Conservation (phyloP, 2,329 filamentous ascomycete species). For the Capronia americana region DNA sequence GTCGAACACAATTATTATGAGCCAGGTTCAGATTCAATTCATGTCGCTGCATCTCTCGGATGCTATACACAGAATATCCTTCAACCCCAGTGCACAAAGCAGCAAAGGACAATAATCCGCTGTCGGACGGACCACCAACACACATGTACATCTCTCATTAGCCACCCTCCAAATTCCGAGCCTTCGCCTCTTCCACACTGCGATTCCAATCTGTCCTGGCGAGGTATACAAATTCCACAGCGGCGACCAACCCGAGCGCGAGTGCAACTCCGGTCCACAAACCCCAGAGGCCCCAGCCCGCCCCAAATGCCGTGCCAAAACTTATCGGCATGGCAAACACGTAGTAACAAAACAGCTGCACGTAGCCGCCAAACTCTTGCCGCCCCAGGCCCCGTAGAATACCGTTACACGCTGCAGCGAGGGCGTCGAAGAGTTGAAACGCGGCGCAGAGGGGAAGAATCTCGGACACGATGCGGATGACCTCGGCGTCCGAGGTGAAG, state of each 20-base stretch:
- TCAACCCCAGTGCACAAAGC: no score
- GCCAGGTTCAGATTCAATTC: not conserved
- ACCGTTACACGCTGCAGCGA: slow-evolving; percentile 81
- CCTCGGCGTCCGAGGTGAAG: slow-evolving; percentile 75
- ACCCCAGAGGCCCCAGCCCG: slow-evolving; percentile 77
- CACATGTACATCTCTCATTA: slow-evolving; percentile 3
- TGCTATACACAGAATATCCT: not conserved
- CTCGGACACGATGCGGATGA: slow-evolving; percentile 70
- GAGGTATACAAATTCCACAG: slow-evolving; percentile 64
- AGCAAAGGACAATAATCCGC: not conserved
- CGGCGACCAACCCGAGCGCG: slow-evolving; percentile 66
- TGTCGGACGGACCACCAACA: not conserved
- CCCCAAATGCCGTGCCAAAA: slow-evolving; percentile 76
- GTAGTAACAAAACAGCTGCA: slow-evolving; percentile 88
- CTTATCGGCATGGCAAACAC: slow-evolving; percentile 82
- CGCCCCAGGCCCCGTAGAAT: slow-evolving; percentile 84
- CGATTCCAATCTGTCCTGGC: slow-evolving; percentile 61
- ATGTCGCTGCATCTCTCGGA: not conserved
- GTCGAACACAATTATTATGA: not conserved
- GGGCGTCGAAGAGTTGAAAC: slow-evolving; percentile 87
- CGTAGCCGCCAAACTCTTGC: slow-evolving; percentile 87
- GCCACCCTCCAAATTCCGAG: slow-evolving; percentile 57
- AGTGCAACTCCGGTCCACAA: slow-evolving; percentile 81
- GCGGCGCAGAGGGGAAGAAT: slow-evolving; percentile 82
- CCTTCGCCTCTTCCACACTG: slow-evolving; percentile 66